phyloP scores from a whole-genome alignment of 129 eudicot genomes.

The Flaveria trinervia region DNA sequence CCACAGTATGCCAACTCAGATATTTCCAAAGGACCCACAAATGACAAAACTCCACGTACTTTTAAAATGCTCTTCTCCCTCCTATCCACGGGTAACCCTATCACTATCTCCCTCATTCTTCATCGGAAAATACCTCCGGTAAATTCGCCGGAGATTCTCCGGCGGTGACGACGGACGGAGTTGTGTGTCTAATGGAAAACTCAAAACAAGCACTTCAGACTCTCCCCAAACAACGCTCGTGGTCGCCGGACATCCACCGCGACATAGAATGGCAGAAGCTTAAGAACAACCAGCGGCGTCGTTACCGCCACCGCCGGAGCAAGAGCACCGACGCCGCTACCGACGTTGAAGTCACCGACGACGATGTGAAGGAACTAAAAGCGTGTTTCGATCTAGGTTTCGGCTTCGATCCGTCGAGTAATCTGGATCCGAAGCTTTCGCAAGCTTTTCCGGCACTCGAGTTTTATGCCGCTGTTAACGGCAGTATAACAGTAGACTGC shows the following conservation, averaged over 20 bases:
- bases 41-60: not conserved
- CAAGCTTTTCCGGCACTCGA: constrained; percentile 74
- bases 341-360: constrained; percentile 35
- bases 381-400: constrained; percentile 84
- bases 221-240: constrained; percentile 50
- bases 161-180: constrained; percentile 38
- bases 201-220: constrained; percentile 20
- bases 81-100: constrained; percentile 18
- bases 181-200: not conserved
- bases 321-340: constrained; percentile 34
- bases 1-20: not conserved
- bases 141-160: not conserved
- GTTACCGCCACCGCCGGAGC: constrained; percentile 28
- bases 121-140: not conserved
- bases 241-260: constrained; percentile 64
- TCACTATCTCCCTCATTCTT: constrained; percentile 2
- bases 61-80: constrained; percentile 29
- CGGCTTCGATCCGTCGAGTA: constrained; percentile 50
- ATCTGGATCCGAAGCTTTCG: constrained; percentile 59
- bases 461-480: constrained; percentile 65
- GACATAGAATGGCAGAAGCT: constrained; percentile 62
- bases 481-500: constrained; percentile 30
- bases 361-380: constrained; percentile 73
- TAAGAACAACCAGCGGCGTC: constrained; percentile 38
- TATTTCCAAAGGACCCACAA: not conserved